These are phyloP conservation scores for Pleurotus pulmonarius DNA, from an alignment of 768 basidiomycete species.

Conservation along the genomic window DNA sequence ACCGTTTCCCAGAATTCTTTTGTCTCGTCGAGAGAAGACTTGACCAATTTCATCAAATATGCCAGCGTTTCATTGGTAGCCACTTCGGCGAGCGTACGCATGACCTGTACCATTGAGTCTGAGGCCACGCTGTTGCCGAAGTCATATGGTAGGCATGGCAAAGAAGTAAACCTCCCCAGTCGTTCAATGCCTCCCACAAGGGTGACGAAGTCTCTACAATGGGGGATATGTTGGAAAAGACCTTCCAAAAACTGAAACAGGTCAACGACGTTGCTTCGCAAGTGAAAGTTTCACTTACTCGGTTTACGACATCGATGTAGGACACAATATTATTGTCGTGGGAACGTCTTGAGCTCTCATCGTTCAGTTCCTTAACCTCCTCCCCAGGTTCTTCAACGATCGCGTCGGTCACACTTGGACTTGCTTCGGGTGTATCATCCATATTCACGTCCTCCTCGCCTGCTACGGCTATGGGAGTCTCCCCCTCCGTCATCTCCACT, in stretches of 20 bases:
- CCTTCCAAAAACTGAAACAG: slow-evolving; percentile 83
- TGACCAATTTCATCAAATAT: slow-evolving; percentile 68
- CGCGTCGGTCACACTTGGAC: slow-evolving; percentile 16
- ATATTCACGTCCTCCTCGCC: slow-evolving; percentile 10
- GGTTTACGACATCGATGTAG: slow-evolving; percentile 75
- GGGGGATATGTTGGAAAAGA: slow-evolving; percentile 85
- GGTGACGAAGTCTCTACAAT: slow-evolving; percentile 86
- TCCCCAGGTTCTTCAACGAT: slow-evolving; percentile 17
- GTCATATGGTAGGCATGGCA: slow-evolving; percentile 88
- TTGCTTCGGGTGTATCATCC: slow-evolving; percentile 11
- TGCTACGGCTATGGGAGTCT: slow-evolving; percentile 9
- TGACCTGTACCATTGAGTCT: slow-evolving; percentile 83
- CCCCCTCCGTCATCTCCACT: slow-evolving; percentile 47
- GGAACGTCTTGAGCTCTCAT: slow-evolving; percentile 36
- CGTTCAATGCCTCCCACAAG: slow-evolving; percentile 68
- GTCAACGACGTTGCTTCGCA: slow-evolving; percentile 5
- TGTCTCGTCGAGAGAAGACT: slow-evolving; percentile 65
- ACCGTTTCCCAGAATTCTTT: slow-evolving; percentile 64
- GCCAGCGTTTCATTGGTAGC: slow-evolving; percentile 73
- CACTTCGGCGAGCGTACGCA: slow-evolving; percentile 86
- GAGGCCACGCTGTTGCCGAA: slow-evolving; percentile 83
- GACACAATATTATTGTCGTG: slow-evolving; percentile 77
- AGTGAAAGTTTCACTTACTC: slow-evolving; percentile 42
- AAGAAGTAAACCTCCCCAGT: slow-evolving; percentile 71
- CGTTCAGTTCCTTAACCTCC: slow-evolving; percentile 19